Evolutionary conservation across 2,329 filamentous ascomycete genomes (phyloP).

Genomic region (Bimuria novae-zelandiae): DNA sequence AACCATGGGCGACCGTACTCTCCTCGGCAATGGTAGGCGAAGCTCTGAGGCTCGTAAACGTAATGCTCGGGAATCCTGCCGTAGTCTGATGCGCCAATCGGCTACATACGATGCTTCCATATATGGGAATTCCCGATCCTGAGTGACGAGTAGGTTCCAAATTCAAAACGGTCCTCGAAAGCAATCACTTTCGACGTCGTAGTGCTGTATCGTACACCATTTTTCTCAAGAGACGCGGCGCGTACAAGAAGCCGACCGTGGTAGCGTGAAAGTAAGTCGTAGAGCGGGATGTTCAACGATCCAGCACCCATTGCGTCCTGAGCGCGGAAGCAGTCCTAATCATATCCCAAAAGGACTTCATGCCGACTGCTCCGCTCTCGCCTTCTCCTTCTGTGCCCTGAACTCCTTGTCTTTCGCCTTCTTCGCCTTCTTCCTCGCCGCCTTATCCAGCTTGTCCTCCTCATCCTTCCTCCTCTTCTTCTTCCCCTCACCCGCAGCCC

Average conservation of each 20-base stretch:
- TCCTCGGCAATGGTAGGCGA: neutral
- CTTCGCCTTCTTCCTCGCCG: constrained; percentile 60
- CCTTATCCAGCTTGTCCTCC: constrained; percentile 51
- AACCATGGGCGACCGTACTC: neutral
- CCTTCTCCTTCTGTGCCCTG: constrained; percentile 43
- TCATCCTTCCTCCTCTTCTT: constrained; percentile 37
- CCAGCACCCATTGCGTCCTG: no score
- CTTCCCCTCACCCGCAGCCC: constrained; percentile 26
- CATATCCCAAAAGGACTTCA: constrained; percentile 9
- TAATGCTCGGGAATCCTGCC: neutral
- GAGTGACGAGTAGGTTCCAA: neutral
- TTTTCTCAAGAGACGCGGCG: no score
- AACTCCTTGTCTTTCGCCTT: constrained; percentile 57
- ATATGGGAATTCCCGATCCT: neutral
- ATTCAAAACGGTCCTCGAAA: neutral
- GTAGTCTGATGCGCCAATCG: constrained; percentile 2
- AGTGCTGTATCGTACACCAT: no score
- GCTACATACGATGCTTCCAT: constrained; percentile 1
- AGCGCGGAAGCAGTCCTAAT: no score
- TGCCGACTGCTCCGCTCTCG: constrained; percentile 29
- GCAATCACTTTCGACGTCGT: neutral
- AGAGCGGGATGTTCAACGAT: no score
- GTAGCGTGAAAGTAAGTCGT: no score
- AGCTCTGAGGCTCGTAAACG: neutral
- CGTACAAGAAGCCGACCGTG: no score